Conservation (phyloP, 2,329 filamentous ascomycete genomes). For the Thermothelomyces thermophilus region DNA sequence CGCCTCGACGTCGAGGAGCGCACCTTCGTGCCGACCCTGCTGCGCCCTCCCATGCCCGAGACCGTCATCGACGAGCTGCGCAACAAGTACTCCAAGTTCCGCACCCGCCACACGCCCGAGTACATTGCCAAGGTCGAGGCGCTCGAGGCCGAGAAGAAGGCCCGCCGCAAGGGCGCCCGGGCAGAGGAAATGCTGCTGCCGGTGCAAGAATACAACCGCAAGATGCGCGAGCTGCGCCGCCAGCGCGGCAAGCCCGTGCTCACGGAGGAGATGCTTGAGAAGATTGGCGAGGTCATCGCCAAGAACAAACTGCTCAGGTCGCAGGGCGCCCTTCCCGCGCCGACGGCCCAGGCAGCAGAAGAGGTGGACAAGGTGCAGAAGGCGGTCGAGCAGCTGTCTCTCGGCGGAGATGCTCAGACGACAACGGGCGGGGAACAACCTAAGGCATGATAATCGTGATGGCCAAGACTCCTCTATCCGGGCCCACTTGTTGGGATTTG, state of each 20-base stretch:
- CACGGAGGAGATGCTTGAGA: slow-evolving; percentile 52
- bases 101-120: slow-evolving; percentile 70
- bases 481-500: too few relatives aligned
- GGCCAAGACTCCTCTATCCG: too few relatives aligned
- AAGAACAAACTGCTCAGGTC: slow-evolving; percentile 33
- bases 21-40: slow-evolving; percentile 72
- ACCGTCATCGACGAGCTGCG: slow-evolving; percentile 79
- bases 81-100: slow-evolving; percentile 74
- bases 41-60: slow-evolving; percentile 70
- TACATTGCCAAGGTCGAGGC: slow-evolving; percentile 51
- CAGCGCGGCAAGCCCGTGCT: slow-evolving; percentile 50
- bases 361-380: slow-evolving; percentile 18
- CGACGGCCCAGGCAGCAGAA: neutral
- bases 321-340: neutral
- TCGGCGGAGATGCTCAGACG: slow-evolving; percentile 10
- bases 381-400: slow-evolving; percentile 21
- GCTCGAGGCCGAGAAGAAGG: slow-evolving; percentile 31
- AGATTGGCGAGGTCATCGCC: slow-evolving; percentile 56
- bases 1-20: slow-evolving; percentile 67
- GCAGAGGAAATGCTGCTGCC: slow-evolving; percentile 45
- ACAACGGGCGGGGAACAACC: slow-evolving; percentile 11
- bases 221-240: slow-evolving; percentile 45
- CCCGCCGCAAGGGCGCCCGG: slow-evolving; percentile 31
- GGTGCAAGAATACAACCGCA: slow-evolving; percentile 52
- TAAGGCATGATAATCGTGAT: slow-evolving; percentile 1